These are phyloP conservation scores for Ophryocystis elektroscirrha DNA, from an alignment of 169 alveolate genomes.

Conservation along the genomic window DNA sequence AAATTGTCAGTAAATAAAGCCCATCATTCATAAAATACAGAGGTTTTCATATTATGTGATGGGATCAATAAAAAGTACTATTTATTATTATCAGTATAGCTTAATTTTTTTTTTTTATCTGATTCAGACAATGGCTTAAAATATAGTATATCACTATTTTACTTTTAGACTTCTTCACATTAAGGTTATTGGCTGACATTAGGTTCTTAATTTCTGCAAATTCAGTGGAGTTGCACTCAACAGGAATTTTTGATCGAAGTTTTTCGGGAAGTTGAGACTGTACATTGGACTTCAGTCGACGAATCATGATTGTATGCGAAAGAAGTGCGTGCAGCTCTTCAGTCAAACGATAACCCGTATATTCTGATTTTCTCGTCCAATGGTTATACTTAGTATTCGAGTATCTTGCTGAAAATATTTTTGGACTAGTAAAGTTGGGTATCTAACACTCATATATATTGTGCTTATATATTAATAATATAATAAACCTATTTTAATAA, in stretches of 20 bases:
- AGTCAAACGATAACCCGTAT: conserved; percentile 47
- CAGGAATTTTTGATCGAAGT: conserved; percentile 60
- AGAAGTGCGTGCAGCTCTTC: conserved; percentile 40
- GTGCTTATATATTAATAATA: too few relatives aligned
- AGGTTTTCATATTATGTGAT: background rate
- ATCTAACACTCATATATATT: conserved; percentile 4
- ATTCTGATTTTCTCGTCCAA: conserved; percentile 35
- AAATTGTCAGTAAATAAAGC: background rate
- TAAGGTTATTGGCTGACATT: background rate
- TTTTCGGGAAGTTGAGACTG: conserved; percentile 73
- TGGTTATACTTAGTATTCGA: conserved; percentile 7
- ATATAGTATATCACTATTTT: conserved; percentile 5
- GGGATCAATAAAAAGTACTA: background rate
- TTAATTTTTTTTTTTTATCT: conserved; percentile 1
- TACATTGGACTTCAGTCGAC: conserved; percentile 76
- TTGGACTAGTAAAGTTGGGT: conserved; percentile 31
- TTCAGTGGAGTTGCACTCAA: conserved; percentile 31
- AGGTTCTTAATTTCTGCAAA: background rate
- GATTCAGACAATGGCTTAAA: conserved; percentile 2
- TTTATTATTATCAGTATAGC: background rate
- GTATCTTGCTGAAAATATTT: conserved; percentile 41
- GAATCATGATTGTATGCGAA: conserved; percentile 46
- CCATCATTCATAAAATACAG: background rate
- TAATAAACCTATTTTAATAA: too few relatives aligned
- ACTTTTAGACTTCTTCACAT: conserved; percentile 15